A percentile compares a stretch with the other conserved stretches of the same genome.
These are phyloP conservation scores for maize (Zea mays) DNA, from an alignment of 176 grass and related monocot genomes.

Conservation along the genomic window Zm-B73-REFERENCE-NAM-5.0 NC_050096.1:238101001-238101500, in stretches of 20 bases:
- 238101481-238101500: not conserved
- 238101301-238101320: constrained; percentile 57
- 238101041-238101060: not conserved
- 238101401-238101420: constrained; percentile 5
- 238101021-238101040: not conserved
- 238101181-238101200: constrained; percentile 76
- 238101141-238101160: constrained; percentile 69
- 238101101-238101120: constrained; percentile 61
- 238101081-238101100: constrained; percentile 49
- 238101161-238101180: constrained; percentile 63
- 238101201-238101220: constrained; percentile 32
- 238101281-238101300: constrained; percentile 57
- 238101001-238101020: not conserved
- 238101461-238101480: not conserved
- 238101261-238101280: constrained; percentile 53
- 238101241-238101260: constrained; percentile 63
- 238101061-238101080: not conserved
- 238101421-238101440: not conserved
- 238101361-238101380: constrained; percentile 51
- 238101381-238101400: too few species aligned
- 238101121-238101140: constrained; percentile 44
- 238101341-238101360: constrained; percentile 68
- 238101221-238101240: constrained; percentile 62
- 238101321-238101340: constrained; percentile 65
- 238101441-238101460: not conserved